Evolutionary conservation across 768 basidiomycete genomes (phyloP), one percentile per base, ranked within the genome.

Genomic region (Naganishia friedmannii): DNA sequence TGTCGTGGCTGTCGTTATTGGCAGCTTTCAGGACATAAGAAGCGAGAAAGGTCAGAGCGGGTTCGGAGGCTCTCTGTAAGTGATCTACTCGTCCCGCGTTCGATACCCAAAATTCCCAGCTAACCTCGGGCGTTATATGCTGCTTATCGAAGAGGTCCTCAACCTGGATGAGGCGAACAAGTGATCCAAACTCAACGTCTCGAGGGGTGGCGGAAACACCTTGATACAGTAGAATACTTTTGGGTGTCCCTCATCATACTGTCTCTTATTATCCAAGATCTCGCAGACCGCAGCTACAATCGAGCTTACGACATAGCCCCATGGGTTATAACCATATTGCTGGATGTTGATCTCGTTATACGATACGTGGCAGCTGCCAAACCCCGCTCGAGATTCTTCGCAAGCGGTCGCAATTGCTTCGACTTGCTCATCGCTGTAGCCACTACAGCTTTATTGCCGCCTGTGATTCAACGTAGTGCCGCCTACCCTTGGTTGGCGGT

Each of bases 401-500:
- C 28, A 0, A 78, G 80, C 28, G 80, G 83, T 2, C 81, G 83
- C 2, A 96, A 98, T 76, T 86, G 85, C 83, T 80, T 93, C 51
- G 95, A 98, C 78, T 77, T 88, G 29, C 79, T 87, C 2, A 84
- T 97, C 21, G 93, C 91, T 0, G 77, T 95, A 46, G 86, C 85
- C 0, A 88, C 88, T 13, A 89, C 85, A 55, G 82, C 93, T 75
- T 91, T 96, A 17, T 92, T 94, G 78, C 88, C 96, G 34, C 94
- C 95, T 0, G 84, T 76, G 19, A 88, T 98, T 28, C 85, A 86
- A 66, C 71, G 84, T 10, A 88, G 88, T 6, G 70, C 74, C 8
- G 83, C 88, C 3, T 95, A 94, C 76, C 86, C 89, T 0, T 98
- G 95, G 95, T 85, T 96, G 73, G 95, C 91, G 2, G 85, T 90